These are phyloP conservation scores for Simplicillium sp. DNA, from an alignment of 2,329 filamentous ascomycete genomes.

Conservation along the genomic window DNA sequence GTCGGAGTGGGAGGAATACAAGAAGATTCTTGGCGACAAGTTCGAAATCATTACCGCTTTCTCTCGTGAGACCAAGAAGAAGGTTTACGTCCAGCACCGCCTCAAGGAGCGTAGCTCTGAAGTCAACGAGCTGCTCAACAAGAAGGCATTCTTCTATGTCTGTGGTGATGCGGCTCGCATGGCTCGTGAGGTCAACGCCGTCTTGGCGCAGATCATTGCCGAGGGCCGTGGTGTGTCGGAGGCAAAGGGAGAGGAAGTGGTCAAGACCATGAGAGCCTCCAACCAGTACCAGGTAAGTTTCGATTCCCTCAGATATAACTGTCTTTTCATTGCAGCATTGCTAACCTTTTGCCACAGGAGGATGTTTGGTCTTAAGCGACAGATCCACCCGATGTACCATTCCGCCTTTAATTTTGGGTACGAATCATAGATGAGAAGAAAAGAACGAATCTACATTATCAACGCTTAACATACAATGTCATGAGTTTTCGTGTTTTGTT, in stretches of 20 bases:
- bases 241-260: constrained; percentile 86
- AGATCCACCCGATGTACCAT: constrained; percentile 1
- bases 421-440: too few relatives aligned
- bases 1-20: constrained; percentile 88
- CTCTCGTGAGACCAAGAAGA: constrained; percentile 77
- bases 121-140: constrained; percentile 75
- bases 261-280: constrained; percentile 90
- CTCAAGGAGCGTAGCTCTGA: constrained; percentile 75
- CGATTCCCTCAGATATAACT: background rate
- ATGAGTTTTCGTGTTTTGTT: too few relatives aligned
- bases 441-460: too few relatives aligned
- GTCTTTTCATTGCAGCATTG: too few relatives aligned
- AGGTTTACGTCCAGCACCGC: constrained; percentile 95
- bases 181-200: constrained; percentile 84
- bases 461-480: too few relatives aligned
- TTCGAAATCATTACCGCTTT: constrained; percentile 91
- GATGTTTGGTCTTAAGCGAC: constrained; percentile 56
- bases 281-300: constrained; percentile 85
- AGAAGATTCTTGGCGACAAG: constrained; percentile 73
- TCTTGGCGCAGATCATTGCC: constrained; percentile 79
- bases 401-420: too few relatives aligned
- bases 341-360: constrained; percentile 36
- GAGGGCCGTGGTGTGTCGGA: constrained; percentile 74
- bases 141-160: constrained; percentile 94
- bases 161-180: constrained; percentile 97